A percentile compares a stretch with the other conserved stretches of the same genome.
Conservation (phyloP, 2,329 filamentous ascomycete species). For the Lachnellula hyalina region DNA sequence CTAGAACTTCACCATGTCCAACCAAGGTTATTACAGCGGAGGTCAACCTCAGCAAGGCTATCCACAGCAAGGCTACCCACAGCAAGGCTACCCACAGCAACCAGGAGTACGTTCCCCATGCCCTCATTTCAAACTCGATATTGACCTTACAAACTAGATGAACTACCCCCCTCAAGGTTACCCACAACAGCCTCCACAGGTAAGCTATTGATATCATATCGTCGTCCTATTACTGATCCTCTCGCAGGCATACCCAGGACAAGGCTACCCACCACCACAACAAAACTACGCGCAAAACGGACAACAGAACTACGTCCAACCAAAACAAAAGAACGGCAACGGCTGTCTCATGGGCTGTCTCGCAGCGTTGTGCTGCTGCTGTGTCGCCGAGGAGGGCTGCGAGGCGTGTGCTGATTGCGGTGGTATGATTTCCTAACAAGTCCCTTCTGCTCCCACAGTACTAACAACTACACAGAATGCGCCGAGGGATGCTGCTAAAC, state of each 20-base stretch:
- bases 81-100: background rate
- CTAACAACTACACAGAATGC: slow-evolving; percentile 21
- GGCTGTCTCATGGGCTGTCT: slow-evolving; percentile 43
- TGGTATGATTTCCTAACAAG: slow-evolving; percentile 12
- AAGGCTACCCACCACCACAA: slow-evolving; percentile 14
- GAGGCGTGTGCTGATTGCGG: slow-evolving; percentile 44
- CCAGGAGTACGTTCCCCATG: too few species aligned
- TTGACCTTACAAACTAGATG: too few species aligned
- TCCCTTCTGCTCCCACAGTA: background rate
- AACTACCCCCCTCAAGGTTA: background rate
- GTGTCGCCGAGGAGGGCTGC: slow-evolving; percentile 45
- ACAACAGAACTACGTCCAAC: slow-evolving; percentile 38
- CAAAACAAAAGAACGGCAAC: slow-evolving; percentile 33
- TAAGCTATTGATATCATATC: background rate
- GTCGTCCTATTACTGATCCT: background rate
- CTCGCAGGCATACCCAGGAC: slow-evolving; percentile 10
- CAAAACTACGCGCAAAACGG: slow-evolving; percentile 26
- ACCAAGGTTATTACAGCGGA: slow-evolving; percentile 35
- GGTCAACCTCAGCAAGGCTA: slow-evolving; percentile 19
- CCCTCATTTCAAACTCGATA: too few species aligned
- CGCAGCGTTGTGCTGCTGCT: slow-evolving; percentile 46
- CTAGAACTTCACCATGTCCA: slow-evolving; percentile 20
- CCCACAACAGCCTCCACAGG: slow-evolving; percentile 4
- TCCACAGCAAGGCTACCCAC: slow-evolving; percentile 9
- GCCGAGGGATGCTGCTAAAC: slow-evolving; percentile 27